A percentile compares a stretch with the other conserved stretches of the same genome.
phyloP scores from a whole-genome alignment of 495 filamentous ascomycete genomes.

The Aspergillus homomorphus region DNA sequence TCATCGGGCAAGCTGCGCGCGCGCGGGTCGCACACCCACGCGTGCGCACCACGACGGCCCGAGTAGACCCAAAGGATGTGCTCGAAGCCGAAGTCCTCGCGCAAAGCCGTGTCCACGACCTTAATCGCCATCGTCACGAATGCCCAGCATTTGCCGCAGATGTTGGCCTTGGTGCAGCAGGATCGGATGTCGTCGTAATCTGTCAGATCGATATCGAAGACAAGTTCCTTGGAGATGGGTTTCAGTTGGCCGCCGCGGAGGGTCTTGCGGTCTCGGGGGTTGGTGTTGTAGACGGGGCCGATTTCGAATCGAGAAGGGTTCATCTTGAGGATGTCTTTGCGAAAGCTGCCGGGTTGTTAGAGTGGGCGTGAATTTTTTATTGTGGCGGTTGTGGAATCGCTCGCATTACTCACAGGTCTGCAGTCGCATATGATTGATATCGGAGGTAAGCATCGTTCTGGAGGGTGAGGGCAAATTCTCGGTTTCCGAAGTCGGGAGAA shows the following conservation, averaged over 20 bases:
- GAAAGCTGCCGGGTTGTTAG: slow-evolving; percentile 53
- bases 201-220: slow-evolving; percentile 98
- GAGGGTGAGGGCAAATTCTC: slow-evolving; percentile 92
- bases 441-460: slow-evolving; percentile 86
- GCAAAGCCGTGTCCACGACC: slow-evolving; percentile 77
- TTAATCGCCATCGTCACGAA: slow-evolving; percentile 98
- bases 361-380: slow-evolving; percentile 10
- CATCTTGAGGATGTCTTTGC: slow-evolving; percentile 81
- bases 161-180: slow-evolving; percentile 89
- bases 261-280: slow-evolving; percentile 89
- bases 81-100: slow-evolving; percentile 92
- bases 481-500: slow-evolving; percentile 81
- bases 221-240: slow-evolving; percentile 85
- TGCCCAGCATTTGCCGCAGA: slow-evolving; percentile 91
- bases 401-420: slow-evolving; percentile 64
- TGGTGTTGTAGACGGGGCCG: slow-evolving; percentile 88
- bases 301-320: slow-evolving; percentile 97
- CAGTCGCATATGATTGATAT: slow-evolving; percentile 84
- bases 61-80: slow-evolving; percentile 99
- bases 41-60: slow-evolving; percentile 91
- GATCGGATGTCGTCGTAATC: slow-evolving; percentile 97
- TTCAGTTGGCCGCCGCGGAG: slow-evolving; percentile 62
- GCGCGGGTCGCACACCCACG: slow-evolving; percentile 94
- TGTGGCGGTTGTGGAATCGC: neutral
- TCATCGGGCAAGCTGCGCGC: slow-evolving; percentile 80